Percentiles rank a stretch among this genome's conserved stretches.
phyloP scores from a whole-genome alignment of 495 filamentous ascomycete genomes.

The Penicillium dipodomyicola region DNA sequence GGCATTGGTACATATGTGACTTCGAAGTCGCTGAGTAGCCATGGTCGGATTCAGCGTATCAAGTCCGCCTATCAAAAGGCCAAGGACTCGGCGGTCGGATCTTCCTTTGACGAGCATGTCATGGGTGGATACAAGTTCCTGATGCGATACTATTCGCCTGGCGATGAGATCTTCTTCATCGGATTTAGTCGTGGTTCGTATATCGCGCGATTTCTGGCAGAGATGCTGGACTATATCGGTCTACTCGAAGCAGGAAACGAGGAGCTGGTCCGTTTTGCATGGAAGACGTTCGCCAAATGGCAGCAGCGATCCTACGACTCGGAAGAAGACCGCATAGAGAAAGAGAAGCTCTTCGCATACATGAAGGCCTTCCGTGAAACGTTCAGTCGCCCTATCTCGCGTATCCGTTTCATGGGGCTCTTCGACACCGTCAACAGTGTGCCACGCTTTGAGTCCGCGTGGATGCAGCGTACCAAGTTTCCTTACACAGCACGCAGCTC shows the following conservation, averaged over 20 bases:
- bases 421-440: slow-evolving; percentile 72
- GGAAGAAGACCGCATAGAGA: slow-evolving; percentile 55
- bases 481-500: slow-evolving; percentile 79
- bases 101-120: slow-evolving; percentile 79
- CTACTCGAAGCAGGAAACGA: slow-evolving; percentile 82
- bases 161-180: slow-evolving; percentile 79
- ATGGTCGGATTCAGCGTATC: slow-evolving; percentile 59
- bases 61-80: slow-evolving; percentile 78
- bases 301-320: slow-evolving; percentile 62
- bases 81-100: slow-evolving; percentile 81
- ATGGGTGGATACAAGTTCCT: slow-evolving; percentile 84
- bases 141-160: slow-evolving; percentile 79
- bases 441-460: slow-evolving; percentile 76
- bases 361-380: slow-evolving; percentile 85
- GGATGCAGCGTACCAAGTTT: slow-evolving; percentile 80
- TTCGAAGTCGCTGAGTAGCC: slow-evolving; percentile 64
- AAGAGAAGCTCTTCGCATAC: slow-evolving; percentile 67
- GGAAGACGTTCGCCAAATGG: slow-evolving; percentile 88
- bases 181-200: slow-evolving; percentile 88
- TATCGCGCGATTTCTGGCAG: slow-evolving; percentile 79
- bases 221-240: slow-evolving; percentile 84
- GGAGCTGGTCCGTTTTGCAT: slow-evolving; percentile 79
- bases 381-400: slow-evolving; percentile 72
- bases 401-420: slow-evolving; percentile 56
- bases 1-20: slow-evolving; percentile 84